phyloP scores from a whole-genome alignment of 352 stramenopile species.

The Sclerospora graminicola region DNA sequence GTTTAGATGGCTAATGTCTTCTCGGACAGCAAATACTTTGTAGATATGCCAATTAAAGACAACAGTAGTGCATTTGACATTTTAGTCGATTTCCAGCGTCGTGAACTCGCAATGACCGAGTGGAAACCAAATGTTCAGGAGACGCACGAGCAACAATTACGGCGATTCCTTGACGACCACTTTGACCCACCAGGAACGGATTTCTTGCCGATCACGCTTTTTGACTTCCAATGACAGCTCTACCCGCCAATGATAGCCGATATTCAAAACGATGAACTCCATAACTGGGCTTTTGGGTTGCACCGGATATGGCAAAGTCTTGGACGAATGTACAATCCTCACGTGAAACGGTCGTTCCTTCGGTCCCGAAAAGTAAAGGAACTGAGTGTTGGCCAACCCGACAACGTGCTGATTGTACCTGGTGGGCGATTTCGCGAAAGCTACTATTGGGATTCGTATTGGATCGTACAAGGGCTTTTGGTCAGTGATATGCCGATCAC shows the following conservation, averaged over 20 bases:
- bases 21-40: constrained; percentile 88
- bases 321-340: constrained; percentile 36
- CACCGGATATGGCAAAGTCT: constrained; percentile 73
- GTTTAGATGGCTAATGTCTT: constrained; percentile 75
- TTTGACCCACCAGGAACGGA: constrained; percentile 76
- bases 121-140: constrained; percentile 18
- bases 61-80: constrained; percentile 67
- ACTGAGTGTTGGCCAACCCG: constrained; percentile 19
- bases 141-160: constrained; percentile 33
- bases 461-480: constrained; percentile 84
- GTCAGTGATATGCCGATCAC: constrained; percentile 75
- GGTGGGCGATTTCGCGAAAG: constrained; percentile 87
- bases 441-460: constrained; percentile 93
- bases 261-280: constrained; percentile 41
- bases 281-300: constrained; percentile 55
- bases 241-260: constrained; percentile 41
- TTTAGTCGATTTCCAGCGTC: constrained; percentile 55
- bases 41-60: constrained; percentile 87
- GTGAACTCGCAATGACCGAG: constrained; percentile 42
- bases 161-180: constrained; percentile 64
- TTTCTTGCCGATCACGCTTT: constrained; percentile 52
- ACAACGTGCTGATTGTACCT: constrained; percentile 76
- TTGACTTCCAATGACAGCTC: constrained; percentile 49
- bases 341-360: constrained; percentile 49
- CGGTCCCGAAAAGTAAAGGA: constrained; percentile 29